Evolutionary conservation across 257 asterid genomes (phyloP).

Genomic region (Solanum appendiculatum): DNA sequence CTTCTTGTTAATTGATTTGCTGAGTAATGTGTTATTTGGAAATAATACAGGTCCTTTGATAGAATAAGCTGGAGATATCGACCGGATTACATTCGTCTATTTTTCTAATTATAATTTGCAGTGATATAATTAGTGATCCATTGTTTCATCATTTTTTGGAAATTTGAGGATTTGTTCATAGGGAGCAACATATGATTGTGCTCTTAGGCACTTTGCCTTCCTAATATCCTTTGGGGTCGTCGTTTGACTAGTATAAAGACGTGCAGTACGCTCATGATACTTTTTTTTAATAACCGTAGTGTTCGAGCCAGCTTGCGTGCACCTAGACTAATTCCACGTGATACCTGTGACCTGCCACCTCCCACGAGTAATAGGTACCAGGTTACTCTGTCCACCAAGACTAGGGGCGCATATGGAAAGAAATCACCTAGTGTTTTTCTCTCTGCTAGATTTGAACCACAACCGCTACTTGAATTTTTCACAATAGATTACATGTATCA

Average conservation of each 20-base stretch:
- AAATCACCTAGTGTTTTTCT: background rate
- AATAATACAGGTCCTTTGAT: background rate
- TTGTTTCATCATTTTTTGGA: background rate
- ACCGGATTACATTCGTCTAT: background rate
- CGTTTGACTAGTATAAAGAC: too few species aligned
- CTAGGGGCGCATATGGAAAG: background rate
- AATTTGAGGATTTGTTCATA: background rate
- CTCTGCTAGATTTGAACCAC: background rate
- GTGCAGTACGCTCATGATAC: background rate
- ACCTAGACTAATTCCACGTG: background rate
- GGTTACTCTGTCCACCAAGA: background rate
- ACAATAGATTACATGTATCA: background rate
- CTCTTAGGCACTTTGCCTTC: background rate
- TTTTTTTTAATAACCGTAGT: background rate
- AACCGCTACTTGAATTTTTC: background rate
- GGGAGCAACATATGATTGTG: background rate
- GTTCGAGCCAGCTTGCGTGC: background rate
- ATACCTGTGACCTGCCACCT: background rate
- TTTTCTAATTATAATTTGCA: background rate
- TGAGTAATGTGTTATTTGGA: background rate
- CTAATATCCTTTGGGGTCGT: too few species aligned
- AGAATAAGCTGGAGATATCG: background rate
- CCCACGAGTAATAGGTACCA: background rate
- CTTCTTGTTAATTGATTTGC: background rate
- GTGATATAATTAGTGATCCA: background rate